Base-by-base conservation (phyloP, 2,329 filamentous ascomycete species). In the Dendrostoma leiphaemia region DNA sequence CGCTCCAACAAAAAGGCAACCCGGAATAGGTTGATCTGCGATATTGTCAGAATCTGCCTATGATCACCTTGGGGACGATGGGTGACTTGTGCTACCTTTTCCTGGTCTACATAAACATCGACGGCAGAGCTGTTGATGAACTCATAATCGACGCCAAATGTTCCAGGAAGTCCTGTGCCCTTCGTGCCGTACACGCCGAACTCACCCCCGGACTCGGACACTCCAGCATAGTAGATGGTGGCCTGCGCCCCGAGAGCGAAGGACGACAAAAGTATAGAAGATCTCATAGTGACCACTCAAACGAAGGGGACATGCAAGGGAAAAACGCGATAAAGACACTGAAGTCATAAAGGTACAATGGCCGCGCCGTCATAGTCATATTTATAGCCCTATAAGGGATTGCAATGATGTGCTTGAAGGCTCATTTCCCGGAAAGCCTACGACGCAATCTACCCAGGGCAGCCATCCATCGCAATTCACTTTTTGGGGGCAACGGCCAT, bases 1-100 rank as follows among this genome's bases (percentile, higher is more conserved):
- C 77, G 75, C 63, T 80, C 78, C 13, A 78, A 66, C 4, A 80
- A 61, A 62, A 80, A 80, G 2, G 76, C 74, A 37, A 79, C 70
- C 24, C 76, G 72, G 64, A 79, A 78, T 0, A 77, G 63, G 56
- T 78, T 78, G 50, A 69, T 58, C 65, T 69, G 13, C 4, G 3
- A 13, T 1, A 29, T 26, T 26, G 32, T 53, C 9, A 53, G 45
- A 10, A 10, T 26, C 2, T 31, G 5, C 17, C 13, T 34, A n/a
- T 13, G 15, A 21, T 47, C 1, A 3, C 28, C 17, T 44, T 48
- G 15, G 8, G 7, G 13, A n/a, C 13, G 21, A 31, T 19, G 28
- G 53, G 59, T 29, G n/a, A n/a, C n/a, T n/a, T n/a, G n/a, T n/a
- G n/a, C n/a, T 3, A 75, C 68, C 53, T 76, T 73, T 62, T 77